These are phyloP conservation scores for Cercospora zeina DNA, from an alignment of 2,329 filamentous ascomycete species.

Conservation along the genomic window DNA sequence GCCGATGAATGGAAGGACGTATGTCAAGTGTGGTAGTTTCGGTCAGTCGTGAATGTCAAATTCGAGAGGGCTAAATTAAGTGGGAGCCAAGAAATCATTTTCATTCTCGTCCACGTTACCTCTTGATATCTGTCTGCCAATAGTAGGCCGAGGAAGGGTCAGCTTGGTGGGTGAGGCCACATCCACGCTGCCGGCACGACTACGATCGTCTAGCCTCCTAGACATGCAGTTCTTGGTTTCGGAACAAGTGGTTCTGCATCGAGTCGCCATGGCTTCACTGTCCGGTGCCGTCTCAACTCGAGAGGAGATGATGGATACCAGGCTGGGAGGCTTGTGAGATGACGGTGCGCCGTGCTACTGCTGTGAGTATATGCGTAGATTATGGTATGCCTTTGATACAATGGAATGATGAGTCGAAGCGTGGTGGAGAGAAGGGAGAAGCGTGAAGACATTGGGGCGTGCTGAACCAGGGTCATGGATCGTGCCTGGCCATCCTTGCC, in stretches of 20 bases:
- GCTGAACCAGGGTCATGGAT: background rate
- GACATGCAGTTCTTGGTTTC: background rate
- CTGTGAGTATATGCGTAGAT: background rate
- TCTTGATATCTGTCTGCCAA: background rate
- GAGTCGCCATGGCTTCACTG: background rate
- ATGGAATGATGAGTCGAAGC: background rate
- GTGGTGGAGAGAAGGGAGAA: background rate
- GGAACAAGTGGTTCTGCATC: background rate
- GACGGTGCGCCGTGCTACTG: background rate
- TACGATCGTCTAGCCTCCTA: background rate
- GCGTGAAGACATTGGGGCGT: constrained; percentile 1
- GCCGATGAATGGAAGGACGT: background rate
- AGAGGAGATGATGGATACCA: background rate
- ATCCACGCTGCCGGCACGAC: background rate
- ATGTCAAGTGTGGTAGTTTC: no score
- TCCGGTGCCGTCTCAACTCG: background rate
- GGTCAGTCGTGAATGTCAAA: background rate
- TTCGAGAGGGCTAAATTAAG: no score
- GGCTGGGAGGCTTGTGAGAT: background rate
- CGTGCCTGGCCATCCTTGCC: background rate
- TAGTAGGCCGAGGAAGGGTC: background rate
- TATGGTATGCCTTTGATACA: background rate
- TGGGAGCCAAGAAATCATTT: no score
- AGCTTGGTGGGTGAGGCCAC: background rate
- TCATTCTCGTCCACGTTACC: background rate